Conservation (phyloP, 306 rosid genomes). For the Crotalaria pallida region DNA sequence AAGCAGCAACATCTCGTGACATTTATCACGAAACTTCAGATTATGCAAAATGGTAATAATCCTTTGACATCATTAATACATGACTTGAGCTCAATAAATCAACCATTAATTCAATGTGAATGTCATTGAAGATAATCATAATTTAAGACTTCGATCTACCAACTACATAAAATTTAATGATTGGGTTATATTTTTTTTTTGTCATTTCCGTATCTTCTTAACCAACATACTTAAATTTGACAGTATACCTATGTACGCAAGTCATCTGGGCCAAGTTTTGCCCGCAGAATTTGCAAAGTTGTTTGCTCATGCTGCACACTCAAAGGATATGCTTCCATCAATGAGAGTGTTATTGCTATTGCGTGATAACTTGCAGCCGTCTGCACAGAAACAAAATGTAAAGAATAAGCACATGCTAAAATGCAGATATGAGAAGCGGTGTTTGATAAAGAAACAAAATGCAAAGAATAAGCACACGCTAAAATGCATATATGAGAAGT, state of each 20-base stretch:
- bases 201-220: not conserved
- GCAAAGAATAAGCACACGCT: no score
- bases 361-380: constrained; percentile 85
- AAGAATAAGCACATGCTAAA: no score
- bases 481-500: no score
- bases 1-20: constrained; percentile 84
- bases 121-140: not conserved
- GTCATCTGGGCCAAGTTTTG: constrained; percentile 83
- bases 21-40: constrained; percentile 6
- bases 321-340: constrained; percentile 80
- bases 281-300: constrained; percentile 62
- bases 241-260: constrained; percentile 64
- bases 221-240: not conserved
- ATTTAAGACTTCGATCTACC: not conserved
- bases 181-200: not conserved
- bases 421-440: no score
- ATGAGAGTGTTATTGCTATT: constrained; percentile 73
- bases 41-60: not conserved
- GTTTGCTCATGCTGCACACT: constrained; percentile 88
- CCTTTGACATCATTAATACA: not conserved
- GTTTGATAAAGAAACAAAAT: no score
- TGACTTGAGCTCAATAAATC: not conserved
- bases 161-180: not conserved
- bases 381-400: constrained; percentile 41
- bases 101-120: not conserved